Percentiles rank a stretch among this genome's conserved stretches.
Evolutionary conservation across 805 yeast species (phyloP).

Genomic region (Monosporozyma servazzii): DNA sequence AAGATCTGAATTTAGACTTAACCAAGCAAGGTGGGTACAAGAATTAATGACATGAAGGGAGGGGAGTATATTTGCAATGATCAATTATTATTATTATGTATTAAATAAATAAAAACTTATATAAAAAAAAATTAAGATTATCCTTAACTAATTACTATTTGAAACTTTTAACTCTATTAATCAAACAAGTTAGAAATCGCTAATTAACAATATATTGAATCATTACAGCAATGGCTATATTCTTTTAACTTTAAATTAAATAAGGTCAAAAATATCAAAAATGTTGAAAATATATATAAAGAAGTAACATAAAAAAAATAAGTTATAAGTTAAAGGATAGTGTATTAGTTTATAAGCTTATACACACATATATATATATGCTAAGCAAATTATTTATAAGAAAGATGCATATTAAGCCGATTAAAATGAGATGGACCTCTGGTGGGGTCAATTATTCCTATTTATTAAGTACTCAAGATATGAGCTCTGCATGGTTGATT

Average conservation of each 20-base stretch:
- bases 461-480: constrained; percentile 51
- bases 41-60: constrained; percentile 1
- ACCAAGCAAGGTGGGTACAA: constrained; percentile 24
- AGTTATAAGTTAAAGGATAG: neutral
- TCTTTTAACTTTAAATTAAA: too few species aligned
- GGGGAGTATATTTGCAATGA: neutral
- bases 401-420: constrained; percentile 69
- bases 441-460: constrained; percentile 86
- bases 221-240: neutral
- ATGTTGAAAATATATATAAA: too few species aligned
- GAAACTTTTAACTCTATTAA: too few species aligned
- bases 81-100: neutral
- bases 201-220: neutral
- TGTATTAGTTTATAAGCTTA: too few species aligned
- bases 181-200: too few species aligned
- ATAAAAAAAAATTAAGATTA: neutral
- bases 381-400: constrained; percentile 19
- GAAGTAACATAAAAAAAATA: neutral
- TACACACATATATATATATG: neutral
- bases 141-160: neutral
- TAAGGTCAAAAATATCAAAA: neutral
- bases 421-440: constrained; percentile 91
- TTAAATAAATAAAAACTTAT: neutral
- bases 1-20: constrained; percentile 15
- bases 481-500: constrained; percentile 65